Evolutionary conservation across 345 rosid genomes (phyloP).

Genomic region (Reutealis trisperma): DNA sequence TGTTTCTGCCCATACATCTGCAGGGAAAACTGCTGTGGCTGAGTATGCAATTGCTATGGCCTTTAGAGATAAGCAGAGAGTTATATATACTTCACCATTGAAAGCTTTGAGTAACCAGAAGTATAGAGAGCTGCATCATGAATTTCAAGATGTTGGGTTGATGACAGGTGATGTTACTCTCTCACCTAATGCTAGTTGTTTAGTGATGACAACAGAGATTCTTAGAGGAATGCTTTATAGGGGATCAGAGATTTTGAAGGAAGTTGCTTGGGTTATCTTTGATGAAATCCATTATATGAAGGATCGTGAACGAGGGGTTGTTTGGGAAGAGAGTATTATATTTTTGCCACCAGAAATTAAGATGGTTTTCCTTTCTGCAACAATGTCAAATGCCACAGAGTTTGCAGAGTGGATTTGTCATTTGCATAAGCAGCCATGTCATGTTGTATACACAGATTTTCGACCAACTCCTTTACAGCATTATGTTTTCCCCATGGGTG

Average conservation of each 20-base stretch:
- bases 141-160: conserved; percentile 92
- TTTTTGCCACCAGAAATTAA: conserved; percentile 95
- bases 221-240: conserved; percentile 95
- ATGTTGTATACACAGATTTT: conserved; percentile 94
- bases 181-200: conserved; percentile 91
- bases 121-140: conserved; percentile 90
- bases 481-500: conserved; percentile 92
- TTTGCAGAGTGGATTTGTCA: conserved; percentile 97
- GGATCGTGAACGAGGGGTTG: conserved; percentile 97
- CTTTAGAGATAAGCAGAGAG: conserved; percentile 92
- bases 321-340: conserved; percentile 98
- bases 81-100: conserved; percentile 90
- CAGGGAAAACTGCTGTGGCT: conserved; percentile 98
- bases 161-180: conserved; percentile 99
- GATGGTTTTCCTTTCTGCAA: conserved; percentile 97
- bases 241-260: conserved; percentile 94
- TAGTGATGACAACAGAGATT: conserved; percentile 98
- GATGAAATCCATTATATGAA: conserved; percentile 99
- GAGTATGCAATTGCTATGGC: conserved; percentile 99
- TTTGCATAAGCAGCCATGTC: conserved; percentile 95
- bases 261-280: conserved; percentile 97
- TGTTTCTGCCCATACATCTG: conserved; percentile 97
- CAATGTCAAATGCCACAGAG: conserved; percentile 98
- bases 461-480: conserved; percentile 99
- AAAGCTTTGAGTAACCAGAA: conserved; percentile 99